These are phyloP conservation scores for Claviceps arundinis DNA, from an alignment of 2,329 filamentous ascomycete genomes.

Conservation along the genomic window DNA sequence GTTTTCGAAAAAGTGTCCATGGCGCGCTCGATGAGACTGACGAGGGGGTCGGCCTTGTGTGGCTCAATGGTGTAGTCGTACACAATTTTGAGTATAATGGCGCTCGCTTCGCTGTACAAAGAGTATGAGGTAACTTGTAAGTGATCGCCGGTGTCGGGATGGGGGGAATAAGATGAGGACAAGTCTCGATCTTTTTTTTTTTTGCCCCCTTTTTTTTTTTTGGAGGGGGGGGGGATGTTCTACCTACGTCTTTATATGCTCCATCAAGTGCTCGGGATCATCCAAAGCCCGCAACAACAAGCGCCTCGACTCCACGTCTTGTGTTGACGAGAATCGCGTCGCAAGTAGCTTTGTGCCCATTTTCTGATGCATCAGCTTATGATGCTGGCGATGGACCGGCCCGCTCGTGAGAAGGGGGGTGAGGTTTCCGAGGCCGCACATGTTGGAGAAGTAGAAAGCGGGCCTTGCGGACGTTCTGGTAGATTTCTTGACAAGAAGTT, in stretches of 20 bases:
- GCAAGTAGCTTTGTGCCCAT: background rate
- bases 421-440: background rate
- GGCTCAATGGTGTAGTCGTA: slow-evolving; percentile 21
- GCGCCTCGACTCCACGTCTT: background rate
- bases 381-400: background rate
- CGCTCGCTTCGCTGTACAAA: background rate
- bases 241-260: background rate
- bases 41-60: slow-evolving; percentile 16
- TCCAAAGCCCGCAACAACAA: background rate
- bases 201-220: too few species aligned
- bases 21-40: slow-evolving; percentile 16
- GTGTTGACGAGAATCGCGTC: background rate
- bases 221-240: too few species aligned
- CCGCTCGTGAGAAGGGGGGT: background rate
- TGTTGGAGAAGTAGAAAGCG: background rate
- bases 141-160: too few species aligned
- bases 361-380: background rate
- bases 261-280: background rate
- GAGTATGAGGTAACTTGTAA: too few species aligned
- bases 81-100: slow-evolving; percentile 1
- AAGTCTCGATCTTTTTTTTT: too few species aligned
- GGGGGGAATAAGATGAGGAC: too few species aligned
- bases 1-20: slow-evolving; percentile 17
- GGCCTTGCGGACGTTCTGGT: slow-evolving; percentile 23
- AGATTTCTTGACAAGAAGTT: slow-evolving; percentile 24